These are phyloP conservation scores for Thermochaetoides dissita DNA, from an alignment of 2,329 filamentous ascomycete genomes.

Conservation along the genomic window DNA sequence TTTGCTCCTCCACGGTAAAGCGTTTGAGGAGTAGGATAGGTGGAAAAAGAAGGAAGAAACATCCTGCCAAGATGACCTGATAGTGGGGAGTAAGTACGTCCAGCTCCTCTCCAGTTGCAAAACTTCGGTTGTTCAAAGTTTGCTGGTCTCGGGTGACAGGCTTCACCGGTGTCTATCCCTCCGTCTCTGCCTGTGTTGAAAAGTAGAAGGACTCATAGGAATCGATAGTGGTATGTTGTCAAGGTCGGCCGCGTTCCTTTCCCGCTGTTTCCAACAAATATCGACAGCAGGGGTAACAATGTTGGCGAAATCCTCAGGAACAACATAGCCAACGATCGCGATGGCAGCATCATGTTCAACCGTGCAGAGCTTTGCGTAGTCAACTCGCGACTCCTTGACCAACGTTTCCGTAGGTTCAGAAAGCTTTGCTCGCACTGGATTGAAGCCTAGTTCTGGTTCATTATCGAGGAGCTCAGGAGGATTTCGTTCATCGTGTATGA, in stretches of 20 bases:
- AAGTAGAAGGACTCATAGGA: not conserved
- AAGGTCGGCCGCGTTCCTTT: not conserved
- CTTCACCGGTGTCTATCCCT: not conserved
- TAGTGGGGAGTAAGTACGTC: not conserved
- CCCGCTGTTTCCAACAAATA: constrained; percentile 24
- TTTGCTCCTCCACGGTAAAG: too few species aligned
- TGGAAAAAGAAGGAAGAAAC: too few species aligned
- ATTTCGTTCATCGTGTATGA: constrained; percentile 28
- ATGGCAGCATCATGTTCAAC: constrained; percentile 45
- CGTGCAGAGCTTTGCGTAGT: constrained; percentile 42
- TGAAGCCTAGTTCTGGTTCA: constrained; percentile 36
- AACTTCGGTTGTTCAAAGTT: not conserved
- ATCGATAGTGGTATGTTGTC: not conserved
- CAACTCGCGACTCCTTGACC: constrained; percentile 37
- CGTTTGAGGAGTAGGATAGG: too few species aligned
- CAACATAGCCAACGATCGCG: constrained; percentile 40
- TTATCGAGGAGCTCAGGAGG: constrained; percentile 21
- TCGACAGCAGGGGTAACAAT: constrained; percentile 32
- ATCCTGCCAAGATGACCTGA: too few species aligned
- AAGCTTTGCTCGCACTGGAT: constrained; percentile 31
- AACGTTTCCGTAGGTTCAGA: constrained; percentile 29
- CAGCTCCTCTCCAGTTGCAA: not conserved
- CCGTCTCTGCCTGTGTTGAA: constrained; percentile 26
- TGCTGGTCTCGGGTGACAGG: not conserved
- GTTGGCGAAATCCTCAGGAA: constrained; percentile 24